Base-by-base conservation (phyloP, 805 yeast species). In the Suhomyces canberraensis region DNA sequence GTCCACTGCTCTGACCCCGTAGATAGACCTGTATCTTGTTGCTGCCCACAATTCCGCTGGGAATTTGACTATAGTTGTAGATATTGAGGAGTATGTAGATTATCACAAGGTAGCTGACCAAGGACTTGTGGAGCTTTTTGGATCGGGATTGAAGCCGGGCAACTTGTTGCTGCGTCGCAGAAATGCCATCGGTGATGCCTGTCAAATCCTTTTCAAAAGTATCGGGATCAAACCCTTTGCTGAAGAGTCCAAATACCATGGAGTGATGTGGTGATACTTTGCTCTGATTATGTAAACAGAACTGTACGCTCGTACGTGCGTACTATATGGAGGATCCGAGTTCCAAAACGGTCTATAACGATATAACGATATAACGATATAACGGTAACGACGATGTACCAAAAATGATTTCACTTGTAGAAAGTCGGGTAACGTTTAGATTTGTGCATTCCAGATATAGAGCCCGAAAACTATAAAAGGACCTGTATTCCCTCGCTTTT, bases 161-260 rank as follows among this genome's bases (percentile, higher is more conserved):
- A 11, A 61, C 35, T 18, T 48, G 53, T 32, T 54, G 51, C 33
- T 62, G 54, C 9, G 52, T 49, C 16, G 31, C 41, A 2, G 58
- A 37, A 27, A 74, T 71, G 17, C 58, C 53, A 2, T 51, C 52
- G 0, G 76, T 56, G 9, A 75, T 36, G 2, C 45, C 29, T 15
- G 69, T 62, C 26, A 75, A 52, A 21, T 69, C 67, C 40, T 57
- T 61, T 40, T 75, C 79, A 47, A 65, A 73, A 27, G 47, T 42
- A 17, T 64, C 63, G 4, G 76, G 71, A 39, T 71, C 69, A 44
- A 73, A 46, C 11, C 47, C 43, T 26, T 45, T 43, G 16, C 40
- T 47, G 41, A 60, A 61, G 26, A 61, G 19, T 21, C 47, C 47
- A 39, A 63, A 60, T 16, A 59, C 48, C 62, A 59, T 58, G 16